A percentile compares a stretch with the other conserved stretches of the same genome.
Conservation (phyloP, 371 early-diverging fungal species). For the Phascolomyces articulosus region DNA sequence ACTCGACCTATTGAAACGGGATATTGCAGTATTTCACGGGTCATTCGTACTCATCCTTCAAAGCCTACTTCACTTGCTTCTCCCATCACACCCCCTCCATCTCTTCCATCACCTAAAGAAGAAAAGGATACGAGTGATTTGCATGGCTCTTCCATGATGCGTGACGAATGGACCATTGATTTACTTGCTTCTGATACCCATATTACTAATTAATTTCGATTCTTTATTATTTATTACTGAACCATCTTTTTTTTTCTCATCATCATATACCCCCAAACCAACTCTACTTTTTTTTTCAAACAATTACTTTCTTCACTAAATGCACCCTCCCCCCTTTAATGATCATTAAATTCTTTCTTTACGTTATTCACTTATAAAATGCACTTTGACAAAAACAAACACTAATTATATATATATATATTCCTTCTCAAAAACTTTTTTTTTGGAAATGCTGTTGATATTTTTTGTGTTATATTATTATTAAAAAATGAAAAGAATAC, state of each 20-base stretch:
- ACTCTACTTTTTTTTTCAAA: no score
- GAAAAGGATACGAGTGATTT: constrained; percentile 13
- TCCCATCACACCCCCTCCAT: neutral
- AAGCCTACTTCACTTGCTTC: neutral
- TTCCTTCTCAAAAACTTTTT: no score
- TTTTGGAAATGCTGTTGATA: neutral
- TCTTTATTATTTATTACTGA: neutral
- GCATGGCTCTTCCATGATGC: neutral
- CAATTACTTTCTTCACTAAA: no score
- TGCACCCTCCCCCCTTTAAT: no score
- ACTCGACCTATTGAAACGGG: constrained; percentile 36
- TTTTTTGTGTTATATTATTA: neutral
- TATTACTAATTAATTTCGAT: neutral
- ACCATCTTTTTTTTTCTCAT: neutral
- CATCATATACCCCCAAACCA: neutral
- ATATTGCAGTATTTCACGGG: constrained; percentile 38
- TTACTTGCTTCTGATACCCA: constrained; percentile 21
- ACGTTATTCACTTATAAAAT: no score
- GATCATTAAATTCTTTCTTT: no score
- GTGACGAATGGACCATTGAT: constrained; percentile 23
- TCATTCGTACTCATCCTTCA: constrained; percentile 9
- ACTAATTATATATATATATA: no score
- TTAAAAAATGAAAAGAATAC: neutral
- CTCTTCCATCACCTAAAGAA: constrained; percentile 5
- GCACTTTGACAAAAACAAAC: no score